phyloP scores from a whole-genome alignment of 2,329 filamentous ascomycete species.

The Fusarium pilosicola region DNA sequence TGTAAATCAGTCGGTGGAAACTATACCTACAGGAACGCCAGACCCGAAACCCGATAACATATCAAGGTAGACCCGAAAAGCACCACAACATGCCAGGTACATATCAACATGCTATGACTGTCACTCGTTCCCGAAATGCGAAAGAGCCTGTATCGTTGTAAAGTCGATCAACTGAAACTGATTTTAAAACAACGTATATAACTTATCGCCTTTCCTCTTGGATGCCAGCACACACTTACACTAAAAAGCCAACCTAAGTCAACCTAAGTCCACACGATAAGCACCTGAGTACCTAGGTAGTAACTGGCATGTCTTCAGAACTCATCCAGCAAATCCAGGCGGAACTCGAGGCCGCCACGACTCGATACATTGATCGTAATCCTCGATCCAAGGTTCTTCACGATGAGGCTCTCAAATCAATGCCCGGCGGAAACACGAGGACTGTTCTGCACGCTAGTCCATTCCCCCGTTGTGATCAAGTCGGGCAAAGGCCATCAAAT shows the following conservation, averaged over 20 bases:
- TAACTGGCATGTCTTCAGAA: constrained; percentile 32
- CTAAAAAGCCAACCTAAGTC: neutral
- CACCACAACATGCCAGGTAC: neutral
- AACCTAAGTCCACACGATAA: neutral
- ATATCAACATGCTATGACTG: neutral
- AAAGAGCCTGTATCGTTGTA: neutral
- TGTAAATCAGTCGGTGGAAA: neutral
- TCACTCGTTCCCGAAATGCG: constrained; percentile 22
- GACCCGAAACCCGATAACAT: constrained; percentile 35
- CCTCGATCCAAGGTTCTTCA: constrained; percentile 52
- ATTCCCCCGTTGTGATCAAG: constrained; percentile 56
- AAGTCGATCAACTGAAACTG: neutral
- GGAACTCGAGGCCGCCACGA: constrained; percentile 48
- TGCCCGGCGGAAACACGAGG: constrained; percentile 60
- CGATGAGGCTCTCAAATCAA: constrained; percentile 47
- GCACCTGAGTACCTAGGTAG: neutral
- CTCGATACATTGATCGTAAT: constrained; percentile 51
- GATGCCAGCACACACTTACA: neutral
- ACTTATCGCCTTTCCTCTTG: neutral
- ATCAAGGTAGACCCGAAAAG: constrained; percentile 16
- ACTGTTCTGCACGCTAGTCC: constrained; percentile 56
- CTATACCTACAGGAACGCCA: neutral
- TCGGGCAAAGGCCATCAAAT: constrained; percentile 50
- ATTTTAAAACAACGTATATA: neutral
- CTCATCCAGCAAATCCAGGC: constrained; percentile 31